Percentiles rank a stretch among this genome's conserved stretches.
These are phyloP conservation scores for Pichia sp. DNA, from an alignment of 1,139 yeast species.

Conservation along the genomic window DNA sequence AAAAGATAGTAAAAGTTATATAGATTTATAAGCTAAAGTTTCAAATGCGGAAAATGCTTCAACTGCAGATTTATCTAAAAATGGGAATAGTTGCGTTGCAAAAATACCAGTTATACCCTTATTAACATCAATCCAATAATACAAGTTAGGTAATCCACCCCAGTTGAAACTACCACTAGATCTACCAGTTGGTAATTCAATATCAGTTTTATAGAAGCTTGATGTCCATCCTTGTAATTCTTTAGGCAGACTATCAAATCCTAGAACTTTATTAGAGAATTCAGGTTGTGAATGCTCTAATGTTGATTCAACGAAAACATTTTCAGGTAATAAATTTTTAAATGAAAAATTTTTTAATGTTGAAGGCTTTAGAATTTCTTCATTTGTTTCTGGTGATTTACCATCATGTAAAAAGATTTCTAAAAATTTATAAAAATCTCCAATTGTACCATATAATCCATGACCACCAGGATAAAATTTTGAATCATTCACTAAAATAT, in stretches of 20 bases:
- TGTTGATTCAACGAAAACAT: constrained; percentile 5
- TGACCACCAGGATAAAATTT: constrained; percentile 13
- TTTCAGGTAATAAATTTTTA: constrained; percentile 7
- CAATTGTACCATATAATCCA: constrained; percentile 8
- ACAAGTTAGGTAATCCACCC: constrained; percentile 12
- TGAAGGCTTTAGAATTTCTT: constrained; percentile 8
- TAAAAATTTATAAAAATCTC: constrained; percentile 10
- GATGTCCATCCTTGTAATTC: constrained; percentile 11
- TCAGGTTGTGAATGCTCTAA: constrained; percentile 9
- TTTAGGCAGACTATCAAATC: constrained; percentile 4
- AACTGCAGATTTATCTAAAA: constrained; percentile 1
- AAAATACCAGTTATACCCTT: constrained; percentile 9
- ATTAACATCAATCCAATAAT: constrained; percentile 11
- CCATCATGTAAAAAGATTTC: constrained; percentile 12
- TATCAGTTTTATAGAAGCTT: constrained; percentile 9
- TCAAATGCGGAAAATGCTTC: constrained; percentile 5
- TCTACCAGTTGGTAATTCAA: constrained; percentile 9
- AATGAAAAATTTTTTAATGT: constrained; percentile 8
- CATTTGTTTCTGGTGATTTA: constrained; percentile 5
- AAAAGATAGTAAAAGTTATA: background rate
- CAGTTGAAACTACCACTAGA: constrained; percentile 1
- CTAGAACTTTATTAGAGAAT: constrained; percentile 2
- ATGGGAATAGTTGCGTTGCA: constrained; percentile 13
- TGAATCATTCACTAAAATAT: background rate
- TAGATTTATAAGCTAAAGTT: constrained; percentile 3